Percentiles rank a stretch among this genome's conserved stretches.
These are phyloP conservation scores for Aspergillus vadensis DNA, from an alignment of 2,329 filamentous ascomycete species.

Conservation along the genomic window DNA sequence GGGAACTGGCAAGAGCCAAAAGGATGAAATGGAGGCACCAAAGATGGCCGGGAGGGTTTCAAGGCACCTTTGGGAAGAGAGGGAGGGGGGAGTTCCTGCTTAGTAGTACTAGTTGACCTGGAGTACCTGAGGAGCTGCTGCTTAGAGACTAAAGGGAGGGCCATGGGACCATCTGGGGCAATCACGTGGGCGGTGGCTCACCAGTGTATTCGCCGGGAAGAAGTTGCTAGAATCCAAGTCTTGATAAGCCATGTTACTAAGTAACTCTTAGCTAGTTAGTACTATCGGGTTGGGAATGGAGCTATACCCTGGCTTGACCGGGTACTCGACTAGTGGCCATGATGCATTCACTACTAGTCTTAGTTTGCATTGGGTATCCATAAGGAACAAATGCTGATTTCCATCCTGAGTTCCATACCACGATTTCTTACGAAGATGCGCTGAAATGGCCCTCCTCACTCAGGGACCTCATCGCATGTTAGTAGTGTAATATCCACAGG, in stretches of 20 bases:
- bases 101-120: not conserved
- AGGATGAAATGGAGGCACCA: not conserved
- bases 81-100: slow-evolving; percentile 3
- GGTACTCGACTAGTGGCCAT: not conserved
- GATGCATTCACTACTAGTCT: too few species aligned
- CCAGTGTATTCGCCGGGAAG: not conserved
- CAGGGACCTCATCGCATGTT: not conserved
- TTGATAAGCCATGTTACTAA: not conserved
- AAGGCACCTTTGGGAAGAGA: slow-evolving; percentile 5
- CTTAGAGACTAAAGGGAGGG: slow-evolving; percentile 4
- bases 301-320: too few species aligned
- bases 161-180: slow-evolving; percentile 8
- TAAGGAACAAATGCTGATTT: too few species aligned
- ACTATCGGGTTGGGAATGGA: too few species aligned
- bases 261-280: not conserved
- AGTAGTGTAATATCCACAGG: too few species aligned
- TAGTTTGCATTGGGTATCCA: too few species aligned
- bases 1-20: not conserved
- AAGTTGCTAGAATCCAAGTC: slow-evolving; percentile 19
- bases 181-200: slow-evolving; percentile 22
- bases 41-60: slow-evolving; percentile 3
- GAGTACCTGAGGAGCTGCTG: slow-evolving; percentile 7
- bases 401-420: too few species aligned
- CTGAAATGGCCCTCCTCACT: too few species aligned
- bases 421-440: too few species aligned